Evolutionary conservation across 441 rosid genomes (phyloP).

Genomic region (Adansonia rubrostipa): DNA sequence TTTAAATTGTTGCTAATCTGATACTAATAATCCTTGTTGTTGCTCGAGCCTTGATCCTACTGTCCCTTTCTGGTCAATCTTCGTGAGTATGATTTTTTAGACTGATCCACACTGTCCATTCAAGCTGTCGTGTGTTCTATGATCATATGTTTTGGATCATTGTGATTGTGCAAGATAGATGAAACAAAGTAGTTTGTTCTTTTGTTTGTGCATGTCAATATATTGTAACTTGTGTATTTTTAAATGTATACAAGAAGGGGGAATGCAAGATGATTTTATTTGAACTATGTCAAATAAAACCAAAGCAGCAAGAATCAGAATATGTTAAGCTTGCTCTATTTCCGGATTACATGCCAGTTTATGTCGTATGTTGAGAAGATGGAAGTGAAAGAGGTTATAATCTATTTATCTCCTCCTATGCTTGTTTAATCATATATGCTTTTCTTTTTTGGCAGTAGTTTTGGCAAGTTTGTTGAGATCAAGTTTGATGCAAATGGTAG

Average conservation of each 20-base stretch:
- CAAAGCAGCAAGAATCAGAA: not conserved
- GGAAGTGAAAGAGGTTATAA: not conserved
- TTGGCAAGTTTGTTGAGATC: conserved; percentile 97
- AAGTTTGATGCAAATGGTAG: conserved; percentile 87
- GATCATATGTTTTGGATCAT: not conserved
- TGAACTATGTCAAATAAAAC: not conserved
- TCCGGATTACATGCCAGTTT: not conserved
- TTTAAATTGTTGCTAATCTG: not conserved
- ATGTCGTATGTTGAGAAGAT: conserved; percentile 1
- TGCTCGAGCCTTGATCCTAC: not conserved
- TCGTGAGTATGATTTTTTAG: not conserved
- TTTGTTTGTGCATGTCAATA: not conserved
- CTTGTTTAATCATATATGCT: conserved; percentile 28
- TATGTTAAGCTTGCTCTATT: not conserved
- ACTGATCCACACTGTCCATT: not conserved
- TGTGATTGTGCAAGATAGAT: not conserved
- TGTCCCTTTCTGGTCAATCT: not conserved
- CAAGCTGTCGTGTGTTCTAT: not conserved
- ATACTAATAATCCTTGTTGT: not conserved
- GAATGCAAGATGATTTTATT: conserved; percentile 2
- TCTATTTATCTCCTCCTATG: not conserved
- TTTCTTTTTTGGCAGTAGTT: conserved; percentile 64
- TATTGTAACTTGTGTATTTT: not conserved
- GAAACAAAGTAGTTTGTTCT: not conserved
- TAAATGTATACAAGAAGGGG: not conserved